Conservation (phyloP, 2,329 filamentous ascomycete genomes). For the Aspergillus jensenii region DNA sequence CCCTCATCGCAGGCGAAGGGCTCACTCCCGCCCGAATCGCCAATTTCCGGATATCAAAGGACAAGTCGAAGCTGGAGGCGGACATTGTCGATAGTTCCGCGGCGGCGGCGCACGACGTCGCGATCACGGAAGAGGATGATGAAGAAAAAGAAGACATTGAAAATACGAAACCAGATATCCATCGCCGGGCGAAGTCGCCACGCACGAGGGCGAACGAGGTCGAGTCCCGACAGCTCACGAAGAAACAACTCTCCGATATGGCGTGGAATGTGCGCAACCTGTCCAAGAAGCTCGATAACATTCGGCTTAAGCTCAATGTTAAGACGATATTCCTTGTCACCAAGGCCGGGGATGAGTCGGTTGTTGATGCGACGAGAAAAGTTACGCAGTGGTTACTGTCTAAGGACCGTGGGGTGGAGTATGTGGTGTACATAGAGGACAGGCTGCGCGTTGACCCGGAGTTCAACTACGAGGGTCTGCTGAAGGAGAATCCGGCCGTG, state of each 20-base stretch:
- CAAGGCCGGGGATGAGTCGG: conserved; percentile 81
- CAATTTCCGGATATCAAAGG: neutral
- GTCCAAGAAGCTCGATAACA: conserved; percentile 78
- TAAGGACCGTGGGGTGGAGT: conserved; percentile 64
- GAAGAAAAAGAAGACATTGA: neutral
- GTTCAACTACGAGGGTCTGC: conserved; percentile 71
- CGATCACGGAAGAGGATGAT: conserved; percentile 19
- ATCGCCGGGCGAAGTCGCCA: conserved; percentile 21
- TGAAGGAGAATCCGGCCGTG: conserved; percentile 60
- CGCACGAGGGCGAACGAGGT: conserved; percentile 40
- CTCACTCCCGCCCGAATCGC: neutral
- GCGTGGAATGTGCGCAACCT: conserved; percentile 91
- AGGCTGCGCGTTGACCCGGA: conserved; percentile 68
- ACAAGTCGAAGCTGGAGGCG: conserved; percentile 3
- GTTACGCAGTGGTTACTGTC: conserved; percentile 78
- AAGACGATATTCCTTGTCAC: conserved; percentile 83
- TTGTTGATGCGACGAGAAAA: conserved; percentile 75
- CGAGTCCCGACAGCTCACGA: conserved; percentile 78
- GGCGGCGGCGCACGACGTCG: conserved; percentile 21
- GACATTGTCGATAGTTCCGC: conserved; percentile 14
- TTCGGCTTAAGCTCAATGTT: conserved; percentile 79
- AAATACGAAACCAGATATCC: too few relatives aligned
- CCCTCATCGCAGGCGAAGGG: conserved; percentile 48
- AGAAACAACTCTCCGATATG: conserved; percentile 95
- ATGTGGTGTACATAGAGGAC: conserved; percentile 79